Evolutionary conservation across 345 rosid species (phyloP).

Genomic region (Abelmoschus esculentus): DNA sequence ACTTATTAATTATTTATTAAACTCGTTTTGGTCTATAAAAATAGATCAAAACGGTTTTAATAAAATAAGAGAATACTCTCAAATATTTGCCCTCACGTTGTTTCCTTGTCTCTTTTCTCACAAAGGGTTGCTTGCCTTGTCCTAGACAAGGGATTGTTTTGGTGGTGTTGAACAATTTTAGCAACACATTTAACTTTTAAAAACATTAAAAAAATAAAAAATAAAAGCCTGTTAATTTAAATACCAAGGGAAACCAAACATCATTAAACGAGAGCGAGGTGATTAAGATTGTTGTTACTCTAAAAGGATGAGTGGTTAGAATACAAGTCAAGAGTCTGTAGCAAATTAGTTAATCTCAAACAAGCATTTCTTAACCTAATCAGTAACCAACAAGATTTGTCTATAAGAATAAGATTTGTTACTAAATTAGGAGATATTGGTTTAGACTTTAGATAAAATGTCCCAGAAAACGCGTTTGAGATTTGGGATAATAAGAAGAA

Average conservation of each 20-base stretch:
- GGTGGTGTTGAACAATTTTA: background rate
- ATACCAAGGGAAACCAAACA: slow-evolving; percentile 2
- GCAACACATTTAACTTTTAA: background rate
- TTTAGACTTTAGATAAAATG: background rate
- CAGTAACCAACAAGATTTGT: background rate
- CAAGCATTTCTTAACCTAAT: background rate
- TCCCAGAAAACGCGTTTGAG: background rate
- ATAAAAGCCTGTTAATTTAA: background rate
- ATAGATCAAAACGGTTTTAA: no score
- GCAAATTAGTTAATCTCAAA: background rate
- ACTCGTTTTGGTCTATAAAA: no score
- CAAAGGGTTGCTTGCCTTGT: background rate
- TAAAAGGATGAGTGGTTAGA: slow-evolving; percentile 2
- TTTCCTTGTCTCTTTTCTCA: background rate
- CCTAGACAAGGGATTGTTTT: background rate
- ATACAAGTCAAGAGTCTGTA: slow-evolving; percentile 2
- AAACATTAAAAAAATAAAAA: background rate
- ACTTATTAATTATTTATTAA: no score
- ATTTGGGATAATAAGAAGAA: background rate
- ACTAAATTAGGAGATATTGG: background rate
- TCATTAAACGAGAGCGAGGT: background rate
- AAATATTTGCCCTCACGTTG: no score
- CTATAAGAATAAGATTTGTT: background rate
- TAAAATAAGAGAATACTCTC: no score
- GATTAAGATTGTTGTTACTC: background rate